Evolutionary conservation across 1,139 yeast species (phyloP), one percentile per base, ranked within the genome.

Genomic region (Groenewaldozyma sp.): DNA sequence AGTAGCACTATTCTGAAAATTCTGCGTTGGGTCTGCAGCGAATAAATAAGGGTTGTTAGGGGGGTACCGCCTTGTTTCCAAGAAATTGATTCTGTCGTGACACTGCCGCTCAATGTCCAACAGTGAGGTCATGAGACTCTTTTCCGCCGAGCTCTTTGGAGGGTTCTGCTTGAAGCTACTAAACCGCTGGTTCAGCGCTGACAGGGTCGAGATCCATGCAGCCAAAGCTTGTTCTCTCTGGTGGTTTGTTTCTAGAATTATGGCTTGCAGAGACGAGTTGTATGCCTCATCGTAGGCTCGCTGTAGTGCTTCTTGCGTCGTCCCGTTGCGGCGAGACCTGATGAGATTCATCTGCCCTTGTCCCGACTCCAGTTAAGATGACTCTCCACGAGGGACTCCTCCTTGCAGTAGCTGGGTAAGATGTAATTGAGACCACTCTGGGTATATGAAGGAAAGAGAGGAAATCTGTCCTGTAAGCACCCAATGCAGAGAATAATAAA

Each of bases 101-200:
- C 65, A 61, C 45, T 61, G 65, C 31, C 61, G 54, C 45, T 61
- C 64, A 31, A 61, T 58, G 43, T 60, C 64, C 43, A 53, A 46
- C 39, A 61, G 53, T 35, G 59, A 56, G 29, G 60, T 48, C 51
- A 60, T 51, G 39, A 61, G 47, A 24, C 55, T 49, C 41, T 57
- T 56, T 39, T 61, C 64, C 22, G 52, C 51, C n/a, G 53, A 50
- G 9, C 54, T 47, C 27, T 49, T 46, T n/a, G 60, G 59, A 6
- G 60, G 53, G 4, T 52, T 40, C 33, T 54, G 53, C 24, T 58
- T 56, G 26, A 61, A 45, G 32, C 39, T 46, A 38, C 55, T 54
- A 49, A 61, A 46, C 28, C 57, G 51, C 28, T 47, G 38, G 7
- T 56, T 47, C 36, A 61, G 58, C 28, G 43, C 43, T n/a, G 48